Evolutionary conservation across 2,329 filamentous ascomycete genomes (phyloP), one percentile per base, ranked within the genome.

Genomic region (Stenocarpella maydis): DNA sequence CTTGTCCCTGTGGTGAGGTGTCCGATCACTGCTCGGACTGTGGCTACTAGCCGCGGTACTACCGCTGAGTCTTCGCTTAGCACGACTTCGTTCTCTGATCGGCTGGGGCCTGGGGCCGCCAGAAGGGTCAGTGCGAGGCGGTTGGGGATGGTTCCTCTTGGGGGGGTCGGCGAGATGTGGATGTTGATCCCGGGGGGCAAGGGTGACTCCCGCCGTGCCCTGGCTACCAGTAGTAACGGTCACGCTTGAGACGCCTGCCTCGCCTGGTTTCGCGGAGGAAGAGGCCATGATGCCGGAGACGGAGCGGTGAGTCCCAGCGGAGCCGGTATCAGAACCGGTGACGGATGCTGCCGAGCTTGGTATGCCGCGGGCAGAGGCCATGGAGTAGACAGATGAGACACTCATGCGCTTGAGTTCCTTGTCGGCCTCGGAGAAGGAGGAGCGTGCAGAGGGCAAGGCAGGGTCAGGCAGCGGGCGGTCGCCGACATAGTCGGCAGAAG

Each of bases 11-110:
- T 84, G 78, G 43, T 85, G 80, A 71, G 83, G 78, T 34, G 83
- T 83, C 67, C 90, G 84, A 67, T 95, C 93, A 73, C 90, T 92
- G 73, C 91, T 92, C 8, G 91, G 91, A 76, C 92, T 96, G 71
- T 93, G 89, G 77, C 91, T 96, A 80, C 92, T 96, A 47, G 91
- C 88, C n/a, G 86, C 90, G 47, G 92, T 95, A 79, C 93, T 96
- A 28, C 89, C 91, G 76, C 94, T 97, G 74, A 96, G 90, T 71
- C 94, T 87, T 72, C 94, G 86, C 78, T 93, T 92, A 24, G 85
- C 88, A 75, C 87, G 85, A 76, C 92, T 93, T 52, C 91, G 87
- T 24, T 67, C 65, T 55, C 86, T 82, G 66, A 85, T 84, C 15
- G 71, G 71, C 12, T 85, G 84, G 17, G 82, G 73, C 52, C 85